Evolutionary conservation across 2,329 filamentous ascomycete genomes (phyloP).

Genomic region (Lasiodiplodia citricola): DNA sequence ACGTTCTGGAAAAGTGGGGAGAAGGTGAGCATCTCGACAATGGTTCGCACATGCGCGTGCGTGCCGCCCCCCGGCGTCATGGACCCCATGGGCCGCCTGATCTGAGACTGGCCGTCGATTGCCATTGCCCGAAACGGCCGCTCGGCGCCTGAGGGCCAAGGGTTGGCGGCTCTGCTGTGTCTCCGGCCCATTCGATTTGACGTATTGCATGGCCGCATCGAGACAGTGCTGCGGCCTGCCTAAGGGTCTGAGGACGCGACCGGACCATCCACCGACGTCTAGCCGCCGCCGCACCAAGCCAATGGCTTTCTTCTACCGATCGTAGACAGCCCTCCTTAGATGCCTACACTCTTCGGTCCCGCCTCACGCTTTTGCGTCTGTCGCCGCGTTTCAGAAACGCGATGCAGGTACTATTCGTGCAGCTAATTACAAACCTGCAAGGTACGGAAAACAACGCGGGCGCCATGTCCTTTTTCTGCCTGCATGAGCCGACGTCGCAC

Average conservation of each 20-base stretch:
- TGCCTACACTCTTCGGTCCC: background rate
- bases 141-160: background rate
- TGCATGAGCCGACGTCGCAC: background rate
- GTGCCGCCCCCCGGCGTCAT: background rate
- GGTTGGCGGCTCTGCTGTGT: background rate
- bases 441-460: background rate
- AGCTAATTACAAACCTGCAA: background rate
- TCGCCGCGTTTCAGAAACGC: background rate
- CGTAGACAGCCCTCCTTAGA: too few relatives aligned
- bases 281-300: background rate
- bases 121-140: background rate
- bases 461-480: background rate
- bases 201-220: background rate
- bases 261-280: background rate
- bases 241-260: background rate
- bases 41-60: background rate
- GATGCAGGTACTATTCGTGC: background rate
- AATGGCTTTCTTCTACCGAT: background rate
- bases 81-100: slow-evolving; percentile 12
- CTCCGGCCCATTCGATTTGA: background rate
- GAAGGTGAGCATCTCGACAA: background rate
- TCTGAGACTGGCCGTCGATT: background rate
- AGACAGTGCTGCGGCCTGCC: background rate
- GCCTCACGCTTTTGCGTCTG: background rate
- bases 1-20: background rate